Evolutionary conservation across 352 stramenopile species (phyloP).

Genomic region (Pelagophyceae sp.): DNA sequence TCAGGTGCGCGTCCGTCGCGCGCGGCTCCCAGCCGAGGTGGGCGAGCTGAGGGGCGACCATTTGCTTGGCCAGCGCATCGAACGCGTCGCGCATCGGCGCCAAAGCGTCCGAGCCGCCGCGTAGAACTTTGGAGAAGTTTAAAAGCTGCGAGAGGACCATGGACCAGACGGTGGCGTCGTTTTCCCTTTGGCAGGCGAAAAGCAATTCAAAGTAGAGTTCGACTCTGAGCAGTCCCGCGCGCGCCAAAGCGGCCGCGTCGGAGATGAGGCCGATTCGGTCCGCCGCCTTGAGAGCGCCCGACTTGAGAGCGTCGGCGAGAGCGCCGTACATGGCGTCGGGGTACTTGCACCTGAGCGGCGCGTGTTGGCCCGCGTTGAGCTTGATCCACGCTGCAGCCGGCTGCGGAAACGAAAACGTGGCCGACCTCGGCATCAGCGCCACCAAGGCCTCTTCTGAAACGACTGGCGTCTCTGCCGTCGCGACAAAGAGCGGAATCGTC

Average conservation of each 20-base stretch:
- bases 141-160: slow-evolving; percentile 28
- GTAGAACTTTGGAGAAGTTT: slow-evolving; percentile 24
- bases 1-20: slow-evolving; percentile 55
- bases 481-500: slow-evolving; percentile 68
- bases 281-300: slow-evolving; percentile 45
- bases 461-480: slow-evolving; percentile 45
- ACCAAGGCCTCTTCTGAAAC: slow-evolving; percentile 43
- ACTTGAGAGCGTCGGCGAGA: slow-evolving; percentile 48
- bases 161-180: slow-evolving; percentile 63
- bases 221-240: slow-evolving; percentile 54
- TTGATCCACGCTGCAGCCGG: slow-evolving; percentile 71
- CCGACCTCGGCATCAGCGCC: slow-evolving; percentile 67
- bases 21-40: slow-evolving; percentile 60
- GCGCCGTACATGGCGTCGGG: slow-evolving; percentile 66
- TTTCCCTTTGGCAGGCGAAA: slow-evolving; percentile 52
- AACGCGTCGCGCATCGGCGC: slow-evolving; percentile 35
- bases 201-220: slow-evolving; percentile 56
- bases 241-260: slow-evolving; percentile 81
- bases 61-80: slow-evolving; percentile 41
- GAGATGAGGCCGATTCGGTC: slow-evolving; percentile 82
- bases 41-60: slow-evolving; percentile 48
- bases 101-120: neutral
- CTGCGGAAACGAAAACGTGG: slow-evolving; percentile 40
- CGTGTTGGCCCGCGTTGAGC: slow-evolving; percentile 84
- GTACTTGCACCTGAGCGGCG: slow-evolving; percentile 87